A percentile compares a stretch with the other conserved stretches of the same genome.
phyloP scores from a whole-genome alignment of 805 yeast species.

The Teunomyces panamensis region DNA sequence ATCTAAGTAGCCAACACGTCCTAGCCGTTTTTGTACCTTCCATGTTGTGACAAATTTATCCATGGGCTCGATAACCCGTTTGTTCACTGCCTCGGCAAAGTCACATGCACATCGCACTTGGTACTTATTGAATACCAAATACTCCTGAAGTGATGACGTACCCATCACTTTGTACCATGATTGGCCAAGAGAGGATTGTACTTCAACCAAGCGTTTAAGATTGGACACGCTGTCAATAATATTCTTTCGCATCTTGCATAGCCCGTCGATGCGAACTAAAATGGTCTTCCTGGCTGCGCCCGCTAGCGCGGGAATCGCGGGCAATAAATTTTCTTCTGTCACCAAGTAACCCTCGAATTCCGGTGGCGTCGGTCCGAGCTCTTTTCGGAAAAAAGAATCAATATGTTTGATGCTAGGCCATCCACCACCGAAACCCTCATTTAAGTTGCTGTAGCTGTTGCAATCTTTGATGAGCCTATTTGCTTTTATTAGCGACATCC shows the following conservation, averaged over 20 bases:
- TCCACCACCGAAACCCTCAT: background rate
- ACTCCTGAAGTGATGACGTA: background rate
- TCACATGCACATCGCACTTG: slow-evolving; percentile 2
- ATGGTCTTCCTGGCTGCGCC: background rate
- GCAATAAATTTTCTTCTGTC: background rate
- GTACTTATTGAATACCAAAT: background rate
- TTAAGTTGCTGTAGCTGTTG: slow-evolving; percentile 2
- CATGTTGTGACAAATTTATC: background rate
- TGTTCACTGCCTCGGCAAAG: background rate
- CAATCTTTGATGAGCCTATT: slow-evolving; percentile 6
- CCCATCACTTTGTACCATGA: background rate
- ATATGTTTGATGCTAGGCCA: background rate
- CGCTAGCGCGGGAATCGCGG: background rate
- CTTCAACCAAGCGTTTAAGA: background rate
- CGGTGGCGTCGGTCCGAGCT: background rate
- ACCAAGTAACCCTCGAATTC: background rate
- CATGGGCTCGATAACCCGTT: slow-evolving; percentile 1
- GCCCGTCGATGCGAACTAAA: background rate
- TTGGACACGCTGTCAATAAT: background rate
- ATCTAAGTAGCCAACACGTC: slow-evolving; percentile 4
- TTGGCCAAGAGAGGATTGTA: background rate
- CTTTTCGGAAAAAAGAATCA: background rate
- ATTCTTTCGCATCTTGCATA: background rate
- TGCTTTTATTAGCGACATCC: slow-evolving; percentile 2
- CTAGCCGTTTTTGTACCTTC: background rate